Percentiles rank a stretch among this genome's conserved stretches.
These are phyloP conservation scores for Aspergillus viridinutans DNA, from an alignment of 2,329 filamentous ascomycete species.

Conservation along the genomic window DNA sequence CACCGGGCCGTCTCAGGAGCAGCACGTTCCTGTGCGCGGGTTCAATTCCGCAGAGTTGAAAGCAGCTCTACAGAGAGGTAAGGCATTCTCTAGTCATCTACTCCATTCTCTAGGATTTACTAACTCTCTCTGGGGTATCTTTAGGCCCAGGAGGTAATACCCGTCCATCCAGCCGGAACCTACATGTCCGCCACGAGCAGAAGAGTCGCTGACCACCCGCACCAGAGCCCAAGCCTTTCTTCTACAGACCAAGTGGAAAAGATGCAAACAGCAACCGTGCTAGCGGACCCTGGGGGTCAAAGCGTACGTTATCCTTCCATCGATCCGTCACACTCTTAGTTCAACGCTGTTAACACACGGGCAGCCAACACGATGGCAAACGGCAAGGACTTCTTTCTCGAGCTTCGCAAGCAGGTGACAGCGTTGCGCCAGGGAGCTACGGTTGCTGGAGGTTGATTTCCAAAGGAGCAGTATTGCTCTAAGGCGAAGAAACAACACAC, in stretches of 20 bases:
- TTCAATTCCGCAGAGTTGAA: slow-evolving; percentile 44
- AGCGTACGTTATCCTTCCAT: slow-evolving; percentile 31
- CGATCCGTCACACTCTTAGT: background rate
- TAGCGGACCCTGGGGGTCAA: slow-evolving; percentile 42
- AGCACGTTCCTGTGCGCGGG: slow-evolving; percentile 40
- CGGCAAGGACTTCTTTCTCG: slow-evolving; percentile 48
- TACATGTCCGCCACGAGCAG: background rate
- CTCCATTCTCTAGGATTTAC: background rate
- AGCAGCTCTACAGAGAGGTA: slow-evolving; percentile 39
- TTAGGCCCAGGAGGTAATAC: slow-evolving; percentile 30
- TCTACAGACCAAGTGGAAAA: slow-evolving; percentile 39
- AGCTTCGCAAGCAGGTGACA: slow-evolving; percentile 46
- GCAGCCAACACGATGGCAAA: slow-evolving; percentile 46
- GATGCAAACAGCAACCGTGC: slow-evolving; percentile 33
- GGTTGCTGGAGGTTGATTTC: slow-evolving; percentile 32
- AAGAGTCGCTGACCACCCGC: slow-evolving; percentile 1
- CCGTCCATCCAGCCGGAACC: background rate
- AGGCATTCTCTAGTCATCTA: slow-evolving; percentile 5
- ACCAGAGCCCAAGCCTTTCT: slow-evolving; percentile 29
- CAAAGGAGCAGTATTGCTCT: background rate
- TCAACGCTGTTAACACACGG: slow-evolving; percentile 6
- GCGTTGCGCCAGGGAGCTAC: slow-evolving; percentile 35
- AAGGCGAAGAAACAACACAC: background rate
- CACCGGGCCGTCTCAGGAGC: slow-evolving; percentile 28
- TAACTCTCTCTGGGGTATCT: background rate